Base-by-base conservation (phyloP, 1,284 basidiomycete species). In the Moesziomyces parantarcticus region DNA sequence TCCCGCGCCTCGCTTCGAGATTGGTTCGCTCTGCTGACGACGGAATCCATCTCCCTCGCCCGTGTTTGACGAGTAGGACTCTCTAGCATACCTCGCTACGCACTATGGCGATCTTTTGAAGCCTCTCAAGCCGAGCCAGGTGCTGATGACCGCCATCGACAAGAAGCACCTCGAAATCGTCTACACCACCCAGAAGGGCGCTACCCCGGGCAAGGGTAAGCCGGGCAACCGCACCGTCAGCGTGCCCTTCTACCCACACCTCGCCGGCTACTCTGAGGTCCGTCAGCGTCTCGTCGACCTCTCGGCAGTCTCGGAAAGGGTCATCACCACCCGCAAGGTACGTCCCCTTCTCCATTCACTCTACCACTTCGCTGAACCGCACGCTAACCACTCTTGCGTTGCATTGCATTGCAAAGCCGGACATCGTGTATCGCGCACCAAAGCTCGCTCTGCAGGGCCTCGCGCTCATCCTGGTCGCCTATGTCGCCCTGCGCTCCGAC, bases 111-210 rank as follows among this genome's bases (percentile, higher is more conserved):
- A 69, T 26, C 71, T 74, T 14, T 16, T 50, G 29, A 49, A 61
- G 40, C 61, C 62, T 0, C 58, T 74, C 54, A 52, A 58, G 50
- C 58, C 71, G 42, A 46, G 40, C 39, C 65, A 68, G 61, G 71
- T 74, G 45, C 50, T 61, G 41, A 74, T 74, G 71, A 64, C 58
- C 41, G 49, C 54, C 25, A 74, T 74, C 42, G 71, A 74, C 71
- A 64, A 58, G 61, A 65, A 61, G 49, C 65, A 69, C 20, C 46
- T 74, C 50, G 61, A 68, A 49, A 59, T 74, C 49, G 58, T 54
- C 23, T 74, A 74, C 58, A 64, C 43, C 34, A 61, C 61, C 48
- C 16, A 48, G 3, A 55, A 49, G 21, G 51, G 65, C 3, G 49
- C 58, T 8, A 18, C 51, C 9, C 63, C 69, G 7, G 51, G 44